Evolutionary conservation across 176 grass and related monocot genomes (phyloP).

Genomic region (Rhynchospora breviuscula): DNA sequence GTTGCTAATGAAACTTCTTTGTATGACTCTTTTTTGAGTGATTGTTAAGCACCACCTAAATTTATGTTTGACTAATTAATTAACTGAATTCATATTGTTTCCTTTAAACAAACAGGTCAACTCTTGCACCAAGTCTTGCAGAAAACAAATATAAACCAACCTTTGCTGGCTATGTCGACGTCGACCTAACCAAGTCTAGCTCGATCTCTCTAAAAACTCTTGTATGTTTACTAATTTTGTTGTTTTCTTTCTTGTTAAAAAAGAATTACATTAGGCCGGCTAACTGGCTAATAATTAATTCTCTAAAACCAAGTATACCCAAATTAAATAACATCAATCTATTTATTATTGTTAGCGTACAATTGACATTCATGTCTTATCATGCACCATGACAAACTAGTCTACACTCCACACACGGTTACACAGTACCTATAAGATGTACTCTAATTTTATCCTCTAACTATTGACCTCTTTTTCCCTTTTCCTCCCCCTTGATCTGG

Average conservation of each 20-base stretch:
- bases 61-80: neutral
- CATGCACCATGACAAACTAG: too few relatives aligned
- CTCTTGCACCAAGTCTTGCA: slow-evolving; percentile 38
- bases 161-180: slow-evolving; percentile 67
- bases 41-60: slow-evolving; percentile 6
- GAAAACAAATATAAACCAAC: slow-evolving; percentile 51
- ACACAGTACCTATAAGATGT: too few relatives aligned
- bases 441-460: neutral
- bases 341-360: too few relatives aligned
- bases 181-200: slow-evolving; percentile 27
- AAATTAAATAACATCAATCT: too few relatives aligned
- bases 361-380: too few relatives aligned
- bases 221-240: slow-evolving; percentile 30
- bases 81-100: neutral
- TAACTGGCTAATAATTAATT: too few relatives aligned
- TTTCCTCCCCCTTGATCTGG: neutral
- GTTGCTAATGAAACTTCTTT: too few relatives aligned
- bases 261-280: neutral
- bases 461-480: neutral
- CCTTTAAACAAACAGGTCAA: slow-evolving; percentile 33
- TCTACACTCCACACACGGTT: too few relatives aligned
- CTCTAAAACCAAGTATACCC: too few relatives aligned
- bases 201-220: slow-evolving; percentile 67
- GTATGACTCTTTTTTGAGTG: neutral
- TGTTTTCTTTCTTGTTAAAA: neutral